phyloP scores from a whole-genome alignment of 2,329 filamentous ascomycete species.

The Elsinoe ampelina region DNA sequence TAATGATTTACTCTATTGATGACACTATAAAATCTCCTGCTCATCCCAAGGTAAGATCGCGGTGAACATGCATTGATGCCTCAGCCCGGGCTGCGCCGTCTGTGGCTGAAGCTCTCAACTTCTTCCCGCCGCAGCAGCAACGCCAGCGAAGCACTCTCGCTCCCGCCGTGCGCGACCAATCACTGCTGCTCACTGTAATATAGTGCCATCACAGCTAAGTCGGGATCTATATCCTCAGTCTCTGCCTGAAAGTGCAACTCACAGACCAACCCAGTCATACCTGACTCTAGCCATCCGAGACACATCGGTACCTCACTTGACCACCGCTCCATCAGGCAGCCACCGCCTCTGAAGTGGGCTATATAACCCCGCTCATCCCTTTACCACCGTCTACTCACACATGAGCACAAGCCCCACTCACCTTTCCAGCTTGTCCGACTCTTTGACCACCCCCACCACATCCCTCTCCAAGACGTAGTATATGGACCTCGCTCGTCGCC shows the following conservation, averaged over 20 bases:
- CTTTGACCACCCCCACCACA: neutral
- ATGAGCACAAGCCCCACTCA: neutral
- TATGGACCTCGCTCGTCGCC: slow-evolving; percentile 3
- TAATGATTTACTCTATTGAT: neutral
- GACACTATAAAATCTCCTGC: neutral
- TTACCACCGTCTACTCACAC: neutral
- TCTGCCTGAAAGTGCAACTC: neutral
- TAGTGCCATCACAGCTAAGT: neutral
- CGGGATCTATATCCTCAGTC: neutral
- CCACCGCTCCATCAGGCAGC: neutral
- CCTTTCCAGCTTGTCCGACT: neutral
- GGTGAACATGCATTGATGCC: neutral
- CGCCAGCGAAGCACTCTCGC: neutral
- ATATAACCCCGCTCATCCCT: neutral
- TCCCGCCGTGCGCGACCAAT: slow-evolving; percentile 1
- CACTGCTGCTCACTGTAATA: neutral
- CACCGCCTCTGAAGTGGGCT: neutral
- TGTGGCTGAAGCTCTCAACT: slow-evolving; percentile 1
- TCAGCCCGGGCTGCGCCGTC: neutral
- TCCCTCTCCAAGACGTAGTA: neutral
- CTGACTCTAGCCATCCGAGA: neutral
- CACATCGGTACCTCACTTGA: neutral
- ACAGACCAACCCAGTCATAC: neutral
- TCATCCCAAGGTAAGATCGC: neutral
- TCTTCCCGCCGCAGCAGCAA: neutral